These are phyloP conservation scores for Debaryomycetaceae sp. DNA, from an alignment of 1,139 yeast genomes.

Conservation along the genomic window DNA sequence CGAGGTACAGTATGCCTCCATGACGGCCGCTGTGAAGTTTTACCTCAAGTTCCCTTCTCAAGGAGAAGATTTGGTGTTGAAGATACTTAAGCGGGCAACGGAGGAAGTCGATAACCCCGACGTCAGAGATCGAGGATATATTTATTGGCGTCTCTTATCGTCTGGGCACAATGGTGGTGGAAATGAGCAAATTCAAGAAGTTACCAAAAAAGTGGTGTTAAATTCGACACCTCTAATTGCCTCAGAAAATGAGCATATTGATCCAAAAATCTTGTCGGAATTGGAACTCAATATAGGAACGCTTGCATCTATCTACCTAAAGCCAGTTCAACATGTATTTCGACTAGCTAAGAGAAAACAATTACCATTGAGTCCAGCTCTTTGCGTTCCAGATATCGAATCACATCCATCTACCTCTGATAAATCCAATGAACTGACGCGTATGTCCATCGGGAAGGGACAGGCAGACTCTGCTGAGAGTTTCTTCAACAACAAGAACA, in stretches of 20 bases:
- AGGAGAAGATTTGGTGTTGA: constrained; percentile 57
- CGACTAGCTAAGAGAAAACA: constrained; percentile 56
- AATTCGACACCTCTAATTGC: constrained; percentile 62
- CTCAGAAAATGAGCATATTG: constrained; percentile 67
- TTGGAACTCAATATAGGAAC: constrained; percentile 79
- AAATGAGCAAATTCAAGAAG: constrained; percentile 31
- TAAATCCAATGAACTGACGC: not conserved
- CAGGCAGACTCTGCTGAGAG: not conserved
- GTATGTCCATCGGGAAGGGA: not conserved
- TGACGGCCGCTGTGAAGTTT: constrained; percentile 73
- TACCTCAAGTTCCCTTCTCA: constrained; percentile 56
- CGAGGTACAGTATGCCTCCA: constrained; percentile 69
- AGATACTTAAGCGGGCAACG: constrained; percentile 65
- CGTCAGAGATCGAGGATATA: constrained; percentile 76
- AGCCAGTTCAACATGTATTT: constrained; percentile 79
- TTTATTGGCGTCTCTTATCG: constrained; percentile 81
- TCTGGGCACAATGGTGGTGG: constrained; percentile 29
- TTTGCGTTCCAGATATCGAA: constrained; percentile 27
- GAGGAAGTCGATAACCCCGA: constrained; percentile 78
- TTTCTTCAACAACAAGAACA: not conserved
- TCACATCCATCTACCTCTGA: not conserved
- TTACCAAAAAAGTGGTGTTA: constrained; percentile 55
- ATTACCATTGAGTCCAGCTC: constrained; percentile 62
- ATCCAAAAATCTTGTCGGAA: constrained; percentile 71
- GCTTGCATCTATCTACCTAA: constrained; percentile 77